Base-by-base conservation (phyloP, 345 rosid genomes). In the Viola odorata region DNA sequence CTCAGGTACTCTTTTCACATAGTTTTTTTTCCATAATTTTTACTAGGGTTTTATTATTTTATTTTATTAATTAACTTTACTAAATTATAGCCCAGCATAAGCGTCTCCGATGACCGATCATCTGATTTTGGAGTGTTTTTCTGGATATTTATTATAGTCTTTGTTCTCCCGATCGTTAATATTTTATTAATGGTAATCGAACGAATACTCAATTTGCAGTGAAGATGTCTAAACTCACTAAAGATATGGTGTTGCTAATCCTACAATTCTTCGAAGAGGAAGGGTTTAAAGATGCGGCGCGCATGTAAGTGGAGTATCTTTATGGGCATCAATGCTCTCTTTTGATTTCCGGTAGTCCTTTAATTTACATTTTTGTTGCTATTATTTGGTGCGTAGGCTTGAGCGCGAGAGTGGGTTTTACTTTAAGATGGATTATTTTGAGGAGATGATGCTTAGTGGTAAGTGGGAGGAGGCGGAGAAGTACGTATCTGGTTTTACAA, bases 181-280 rank as follows among this genome's bases (percentile, higher is more conserved):
- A 23, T 0, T 23, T 23, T 23, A 23, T 23, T 23, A 23, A 23
- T 23, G 1, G n/a, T n/a, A n/a, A n/a, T 45, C 12, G 50, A n/a
- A 4, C n/a, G 45, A 38, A n/a, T 10, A 10, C 12, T 32, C 11
- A 9, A n/a, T 5, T 13, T 45, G 53, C 53, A 1, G 37, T 10
- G 49, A 55, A 65, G 52, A 75, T 73, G 80, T 58, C 77, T 50
- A 11, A 68, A 71, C 80, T 71, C 8, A 39, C 38, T 48, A 64
- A 40, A 58, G 80, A 77, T 40, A 73, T 77, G 11, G 67, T 75
- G 59, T 71, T 72, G 61, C 48, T 79, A 45, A 70, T 77, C 66
- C 65, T 80, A 53, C 86, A 79, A 78, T 77, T 62, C 69, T 53
- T 77, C 6, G 53, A 75, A 15, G 82, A 79, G 45, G 78, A 75